Evolutionary conservation across 805 yeast genomes (phyloP).

Genomic region (Torulaspora maleeae): DNA sequence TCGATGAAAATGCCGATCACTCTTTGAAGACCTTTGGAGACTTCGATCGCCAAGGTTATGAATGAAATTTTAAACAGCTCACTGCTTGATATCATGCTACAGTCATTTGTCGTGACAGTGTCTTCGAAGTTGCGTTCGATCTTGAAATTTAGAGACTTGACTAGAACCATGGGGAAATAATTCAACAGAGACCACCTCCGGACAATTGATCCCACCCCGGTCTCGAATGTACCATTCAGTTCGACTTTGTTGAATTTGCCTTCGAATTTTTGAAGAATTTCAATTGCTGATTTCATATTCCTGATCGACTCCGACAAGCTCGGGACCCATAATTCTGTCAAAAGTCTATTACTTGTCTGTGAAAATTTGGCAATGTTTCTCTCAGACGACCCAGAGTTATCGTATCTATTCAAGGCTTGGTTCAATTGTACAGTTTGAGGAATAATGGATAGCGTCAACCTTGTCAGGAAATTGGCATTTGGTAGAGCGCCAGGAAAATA

Average conservation of each 20-base stretch:
- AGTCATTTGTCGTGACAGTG: not conserved
- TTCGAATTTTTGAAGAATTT: slow-evolving; percentile 5
- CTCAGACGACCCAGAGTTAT: slow-evolving; percentile 1
- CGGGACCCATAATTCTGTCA: slow-evolving; percentile 11
- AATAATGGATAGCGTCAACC: slow-evolving; percentile 6
- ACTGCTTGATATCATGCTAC: slow-evolving; percentile 2
- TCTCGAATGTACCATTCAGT: not conserved
- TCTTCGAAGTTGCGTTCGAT: slow-evolving; percentile 1
- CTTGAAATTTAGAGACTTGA: slow-evolving; percentile 11
- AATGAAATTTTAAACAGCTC: slow-evolving; percentile 13
- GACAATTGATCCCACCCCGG: not conserved
- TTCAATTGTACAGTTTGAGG: slow-evolving; percentile 11
- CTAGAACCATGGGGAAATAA: slow-evolving; percentile 15
- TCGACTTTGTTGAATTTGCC: slow-evolving; percentile 9
- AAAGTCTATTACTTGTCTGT: slow-evolving; percentile 3
- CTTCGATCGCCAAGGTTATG: slow-evolving; percentile 14
- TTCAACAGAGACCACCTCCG: slow-evolving; percentile 12
- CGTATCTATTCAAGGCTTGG: slow-evolving; percentile 7
- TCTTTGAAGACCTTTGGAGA: slow-evolving; percentile 13
- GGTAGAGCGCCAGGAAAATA: not conserved
- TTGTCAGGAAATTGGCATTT: slow-evolving; percentile 1
- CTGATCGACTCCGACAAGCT: slow-evolving; percentile 3
- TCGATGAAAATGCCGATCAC: slow-evolving; percentile 6
- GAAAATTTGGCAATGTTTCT: slow-evolving; percentile 6
- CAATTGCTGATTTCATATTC: slow-evolving; percentile 5